Conservation (phyloP, 2,329 filamentous ascomycete genomes). For the Huntiella bhutanensis region DNA sequence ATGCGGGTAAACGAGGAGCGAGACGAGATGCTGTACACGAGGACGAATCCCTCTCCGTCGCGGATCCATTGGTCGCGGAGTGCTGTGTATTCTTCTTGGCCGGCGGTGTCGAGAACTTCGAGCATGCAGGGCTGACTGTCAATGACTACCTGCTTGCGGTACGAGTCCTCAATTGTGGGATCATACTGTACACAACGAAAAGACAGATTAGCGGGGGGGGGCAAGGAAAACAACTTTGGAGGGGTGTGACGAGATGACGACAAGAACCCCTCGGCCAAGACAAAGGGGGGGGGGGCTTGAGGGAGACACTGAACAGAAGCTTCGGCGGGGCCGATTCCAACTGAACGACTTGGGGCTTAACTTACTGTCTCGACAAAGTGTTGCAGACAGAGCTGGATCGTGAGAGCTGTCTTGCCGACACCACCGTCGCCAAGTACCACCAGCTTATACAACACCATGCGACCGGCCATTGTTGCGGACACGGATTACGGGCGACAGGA, state of each 20-base stretch:
- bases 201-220: neutral
- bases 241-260: too few relatives aligned
- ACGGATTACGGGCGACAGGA: neutral
- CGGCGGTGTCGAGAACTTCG: conserved; percentile 90
- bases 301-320: neutral
- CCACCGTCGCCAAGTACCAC: conserved; percentile 89
- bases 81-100: conserved; percentile 96
- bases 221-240: neutral
- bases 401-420: conserved; percentile 84
- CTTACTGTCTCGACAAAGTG: conserved; percentile 89
- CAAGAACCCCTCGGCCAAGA: too few relatives aligned
- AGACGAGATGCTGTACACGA: conserved; percentile 97
- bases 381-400: conserved; percentile 91
- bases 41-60: conserved; percentile 89
- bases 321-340: neutral
- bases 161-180: conserved; percentile 75
- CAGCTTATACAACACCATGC: conserved; percentile 91
- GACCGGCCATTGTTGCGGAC: conserved; percentile 48
- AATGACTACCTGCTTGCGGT: conserved; percentile 80
- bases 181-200: conserved; percentile 40
- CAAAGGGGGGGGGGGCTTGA: too few relatives aligned
- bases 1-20: conserved; percentile 89
- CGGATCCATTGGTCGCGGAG: conserved; percentile 96
- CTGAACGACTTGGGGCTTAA: conserved; percentile 12
- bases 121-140: conserved; percentile 93